Evolutionary conservation across 495 filamentous ascomycete genomes (phyloP).

Genomic region (Hypoxylon intermedium): DNA sequence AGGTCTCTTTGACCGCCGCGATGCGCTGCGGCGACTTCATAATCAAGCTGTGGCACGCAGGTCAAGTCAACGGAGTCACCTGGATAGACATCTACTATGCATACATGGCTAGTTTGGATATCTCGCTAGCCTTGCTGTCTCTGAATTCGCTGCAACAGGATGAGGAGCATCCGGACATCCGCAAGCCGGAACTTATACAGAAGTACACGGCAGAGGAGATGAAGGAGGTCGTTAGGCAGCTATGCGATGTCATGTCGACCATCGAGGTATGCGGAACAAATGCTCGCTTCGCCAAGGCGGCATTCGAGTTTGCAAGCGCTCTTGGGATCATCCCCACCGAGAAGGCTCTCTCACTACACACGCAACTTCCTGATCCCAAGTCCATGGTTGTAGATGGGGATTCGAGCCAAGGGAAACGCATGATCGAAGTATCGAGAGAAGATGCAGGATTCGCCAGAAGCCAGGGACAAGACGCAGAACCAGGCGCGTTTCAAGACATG

Average conservation of each 20-base stretch:
- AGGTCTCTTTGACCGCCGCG: constrained; percentile 31
- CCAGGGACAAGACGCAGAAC: neutral
- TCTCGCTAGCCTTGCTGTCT: constrained; percentile 26
- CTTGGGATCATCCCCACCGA: constrained; percentile 25
- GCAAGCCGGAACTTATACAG: constrained; percentile 10
- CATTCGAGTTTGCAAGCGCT: constrained; percentile 30
- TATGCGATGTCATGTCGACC: constrained; percentile 32
- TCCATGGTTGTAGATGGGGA: neutral
- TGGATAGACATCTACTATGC: constrained; percentile 37
- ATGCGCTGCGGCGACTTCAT: constrained; percentile 26
- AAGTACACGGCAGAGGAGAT: constrained; percentile 21
- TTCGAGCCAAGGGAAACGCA: neutral
- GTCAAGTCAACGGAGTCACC: constrained; percentile 26
- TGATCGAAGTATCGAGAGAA: neutral
- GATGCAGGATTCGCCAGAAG: neutral
- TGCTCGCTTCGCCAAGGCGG: constrained; percentile 32
- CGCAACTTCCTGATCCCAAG: constrained; percentile 9
- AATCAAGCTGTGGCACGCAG: constrained; percentile 22
- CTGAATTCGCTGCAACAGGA: constrained; percentile 16
- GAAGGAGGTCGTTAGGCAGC: constrained; percentile 13
- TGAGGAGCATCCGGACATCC: constrained; percentile 18
- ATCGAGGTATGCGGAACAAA: constrained; percentile 35
- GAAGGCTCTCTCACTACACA: constrained; percentile 1
- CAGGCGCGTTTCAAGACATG: too few species aligned
- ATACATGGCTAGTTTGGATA: constrained; percentile 28